Evolutionary conservation across 305 asterid genomes (phyloP), one percentile per base, ranked within the genome.

Genomic region (Fraxinus sp.): DNA sequence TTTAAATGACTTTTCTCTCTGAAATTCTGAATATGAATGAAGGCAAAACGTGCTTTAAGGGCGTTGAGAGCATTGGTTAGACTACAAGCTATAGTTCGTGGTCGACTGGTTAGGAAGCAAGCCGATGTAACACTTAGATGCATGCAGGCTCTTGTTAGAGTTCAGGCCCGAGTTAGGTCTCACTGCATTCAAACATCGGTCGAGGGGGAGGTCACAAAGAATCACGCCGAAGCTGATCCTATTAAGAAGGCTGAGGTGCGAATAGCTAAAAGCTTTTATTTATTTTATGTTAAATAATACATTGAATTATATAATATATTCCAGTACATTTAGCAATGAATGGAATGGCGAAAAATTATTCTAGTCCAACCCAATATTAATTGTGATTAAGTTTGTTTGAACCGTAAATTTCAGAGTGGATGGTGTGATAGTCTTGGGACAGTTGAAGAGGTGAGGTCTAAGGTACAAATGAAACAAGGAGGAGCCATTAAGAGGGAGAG

Each of bases 31-130:
- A 13, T 7, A 11, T 79, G 35, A 66, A 66, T 52, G 83, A 80
- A 96, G 99, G 99, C 99, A n/a, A 90, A 90, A 52, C 94, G 96
- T 0, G 99, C 99, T 74, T 85, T 96, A 81, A 90, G 97, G 89
- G 99, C 99, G 14, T 78, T 96, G 81, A 93, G 81, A 87, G 97
- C 97, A 4, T 79, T 96, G 80, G 99, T 96, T 18, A 88, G 98
- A 78, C 89, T 96, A 36, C 98, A 96, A 89, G 98, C 99, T 5
- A 89, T 94, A 64, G 95, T 96, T 55, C 94, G 99, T 0, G 99
- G 99, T 0, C 86, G 97, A 26, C 85, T 88, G 0, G 96, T 96
- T 9, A 89, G 99, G 78, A 93, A 91, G 84, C 95, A 96, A 86
- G 98, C 97, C 41, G 98, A 91, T 0, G 90, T 91, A 22, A 96